Evolutionary conservation across 495 filamentous ascomycete genomes (phyloP).

Genomic region (Hypoxylon trugodes): DNA sequence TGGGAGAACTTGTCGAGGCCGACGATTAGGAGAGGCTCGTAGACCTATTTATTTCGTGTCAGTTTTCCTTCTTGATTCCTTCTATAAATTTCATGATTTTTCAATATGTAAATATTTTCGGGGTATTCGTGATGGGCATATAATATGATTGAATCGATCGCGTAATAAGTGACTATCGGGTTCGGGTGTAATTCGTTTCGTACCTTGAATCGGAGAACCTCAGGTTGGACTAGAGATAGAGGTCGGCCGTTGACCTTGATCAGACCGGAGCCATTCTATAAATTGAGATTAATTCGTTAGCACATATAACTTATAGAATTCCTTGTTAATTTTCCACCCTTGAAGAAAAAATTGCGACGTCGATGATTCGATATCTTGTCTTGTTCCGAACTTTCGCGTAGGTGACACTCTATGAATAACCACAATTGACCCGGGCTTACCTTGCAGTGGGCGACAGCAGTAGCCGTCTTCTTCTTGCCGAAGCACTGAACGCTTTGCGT

Average conservation of each 20-base stretch:
- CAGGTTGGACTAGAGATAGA: conserved; percentile 89
- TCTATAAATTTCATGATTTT: neutral
- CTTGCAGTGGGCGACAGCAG: conserved; percentile 93
- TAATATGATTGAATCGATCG: conserved; percentile 1
- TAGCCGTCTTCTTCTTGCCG: conserved; percentile 91
- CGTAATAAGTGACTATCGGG: conserved; percentile 12
- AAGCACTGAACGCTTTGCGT: conserved; percentile 91
- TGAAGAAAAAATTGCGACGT: neutral
- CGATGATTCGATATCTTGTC: neutral
- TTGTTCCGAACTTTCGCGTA: neutral
- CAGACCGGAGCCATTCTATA: conserved; percentile 87
- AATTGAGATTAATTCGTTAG: conserved; percentile 30
- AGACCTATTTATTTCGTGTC: conserved; percentile 66
- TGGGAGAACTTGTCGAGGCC: conserved; percentile 95
- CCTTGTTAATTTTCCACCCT: neutral
- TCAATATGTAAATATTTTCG: neutral
- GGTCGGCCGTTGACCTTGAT: conserved; percentile 99
- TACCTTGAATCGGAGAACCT: conserved; percentile 97
- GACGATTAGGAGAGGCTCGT: conserved; percentile 96
- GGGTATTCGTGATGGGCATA: neutral
- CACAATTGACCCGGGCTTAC: conserved; percentile 61
- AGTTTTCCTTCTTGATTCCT: conserved; percentile 10
- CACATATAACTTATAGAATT: neutral
- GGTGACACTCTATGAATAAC: too few species aligned
- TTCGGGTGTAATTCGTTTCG: conserved; percentile 22